phyloP scores from a whole-genome alignment of 768 basidiomycete species.

The Goffeauzyma gilvescens region DNA sequence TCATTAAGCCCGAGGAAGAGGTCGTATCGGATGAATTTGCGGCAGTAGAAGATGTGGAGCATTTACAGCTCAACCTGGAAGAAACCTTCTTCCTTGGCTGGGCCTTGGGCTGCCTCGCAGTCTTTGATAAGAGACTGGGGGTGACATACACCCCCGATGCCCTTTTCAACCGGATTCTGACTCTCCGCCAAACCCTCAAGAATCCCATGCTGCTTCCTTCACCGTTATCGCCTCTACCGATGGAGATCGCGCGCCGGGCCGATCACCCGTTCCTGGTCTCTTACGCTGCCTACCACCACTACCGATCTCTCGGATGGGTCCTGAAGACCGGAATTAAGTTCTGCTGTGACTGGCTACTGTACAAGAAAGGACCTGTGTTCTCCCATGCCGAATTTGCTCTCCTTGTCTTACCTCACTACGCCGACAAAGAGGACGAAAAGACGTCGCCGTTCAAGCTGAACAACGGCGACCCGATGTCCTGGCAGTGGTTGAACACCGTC shows the following conservation, averaged over 20 bases:
- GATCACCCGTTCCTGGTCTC: conserved; percentile 86
- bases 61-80: conserved; percentile 69
- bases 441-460: conserved; percentile 47
- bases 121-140: conserved; percentile 48
- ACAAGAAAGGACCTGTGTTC: conserved; percentile 87
- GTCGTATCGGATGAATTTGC: too few relatives aligned
- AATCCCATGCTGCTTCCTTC: conserved; percentile 2
- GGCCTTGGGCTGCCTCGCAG: conserved; percentile 60
- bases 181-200: conserved; percentile 30
- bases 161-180: conserved; percentile 2
- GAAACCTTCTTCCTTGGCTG: conserved; percentile 80
- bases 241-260: conserved; percentile 35
- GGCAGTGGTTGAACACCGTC: conserved; percentile 93
- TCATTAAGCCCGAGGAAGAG: too few relatives aligned
- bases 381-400: conserved; percentile 86
- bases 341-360: conserved; percentile 82
- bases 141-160: conserved; percentile 18
- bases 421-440: conserved; percentile 53
- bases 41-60: conserved; percentile 56
- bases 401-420: conserved; percentile 76
- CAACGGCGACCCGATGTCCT: conserved; percentile 52
- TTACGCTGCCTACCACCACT: conserved; percentile 85
- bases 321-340: conserved; percentile 93
- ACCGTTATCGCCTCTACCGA: conserved; percentile 13
- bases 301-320: conserved; percentile 89